Conservation (phyloP, 2,329 filamentous ascomycete species). For the Penicillium occitanis region DNA sequence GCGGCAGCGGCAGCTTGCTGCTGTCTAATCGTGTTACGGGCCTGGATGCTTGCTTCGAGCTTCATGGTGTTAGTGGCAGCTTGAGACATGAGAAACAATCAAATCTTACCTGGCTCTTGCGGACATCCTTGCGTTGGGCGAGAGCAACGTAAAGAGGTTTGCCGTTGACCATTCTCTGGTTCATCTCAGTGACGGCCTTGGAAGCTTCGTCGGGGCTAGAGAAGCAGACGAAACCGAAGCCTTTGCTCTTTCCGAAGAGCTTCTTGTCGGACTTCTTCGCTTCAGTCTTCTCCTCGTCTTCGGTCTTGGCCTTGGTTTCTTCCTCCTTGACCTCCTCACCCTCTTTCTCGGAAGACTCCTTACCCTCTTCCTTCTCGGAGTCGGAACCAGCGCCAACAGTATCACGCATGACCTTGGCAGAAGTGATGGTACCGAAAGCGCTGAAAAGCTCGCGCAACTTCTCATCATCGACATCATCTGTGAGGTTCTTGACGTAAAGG, state of each 20-base stretch:
- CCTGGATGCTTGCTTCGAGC: slow-evolving; percentile 98
- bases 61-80: slow-evolving; percentile 22
- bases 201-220: slow-evolving; percentile 98
- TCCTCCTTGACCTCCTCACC: slow-evolving; percentile 42
- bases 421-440: slow-evolving; percentile 91
- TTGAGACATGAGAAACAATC: neutral
- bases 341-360: slow-evolving; percentile 42
- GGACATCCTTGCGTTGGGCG: slow-evolving; percentile 98
- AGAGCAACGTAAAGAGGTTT: slow-evolving; percentile 98
- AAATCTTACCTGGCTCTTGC: slow-evolving; percentile 73
- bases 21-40: slow-evolving; percentile 97
- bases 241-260: slow-evolving; percentile 93
- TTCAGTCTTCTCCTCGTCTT: slow-evolving; percentile 56
- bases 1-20: slow-evolving; percentile 92
- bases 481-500: slow-evolving; percentile 98
- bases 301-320: slow-evolving; percentile 48
- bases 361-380: slow-evolving; percentile 25
- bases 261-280: slow-evolving; percentile 61
- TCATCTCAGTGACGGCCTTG: slow-evolving; percentile 99
- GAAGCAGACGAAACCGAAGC: slow-evolving; percentile 99
- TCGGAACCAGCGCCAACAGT: slow-evolving; percentile 46
- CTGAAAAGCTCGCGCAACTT: slow-evolving; percentile 93
- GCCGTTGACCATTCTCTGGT: slow-evolving; percentile 96
- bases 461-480: slow-evolving; percentile 95
- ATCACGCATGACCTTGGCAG: slow-evolving; percentile 99